Conservation (phyloP, 805 yeast genomes). For the Metschnikowia similis region DNA sequence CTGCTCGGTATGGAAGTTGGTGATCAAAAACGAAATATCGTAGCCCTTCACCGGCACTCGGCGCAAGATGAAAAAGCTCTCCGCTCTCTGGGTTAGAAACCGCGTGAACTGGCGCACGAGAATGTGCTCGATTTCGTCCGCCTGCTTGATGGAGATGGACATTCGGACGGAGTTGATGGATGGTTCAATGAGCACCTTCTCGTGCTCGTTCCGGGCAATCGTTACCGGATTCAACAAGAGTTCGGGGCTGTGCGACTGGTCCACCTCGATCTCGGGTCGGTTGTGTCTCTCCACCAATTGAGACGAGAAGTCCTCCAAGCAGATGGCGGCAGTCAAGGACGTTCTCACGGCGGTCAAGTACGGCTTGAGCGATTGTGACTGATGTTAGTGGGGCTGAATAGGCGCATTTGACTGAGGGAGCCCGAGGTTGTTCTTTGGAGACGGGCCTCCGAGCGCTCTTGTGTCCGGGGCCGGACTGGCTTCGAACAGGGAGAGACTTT, state of each 20-base stretch:
- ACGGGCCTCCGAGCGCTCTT: too few relatives aligned
- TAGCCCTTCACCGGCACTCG: slow-evolving; percentile 87
- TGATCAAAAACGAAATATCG: slow-evolving; percentile 88
- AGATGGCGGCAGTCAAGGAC: slow-evolving; percentile 88
- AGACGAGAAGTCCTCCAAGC: slow-evolving; percentile 90
- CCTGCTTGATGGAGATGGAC: slow-evolving; percentile 90
- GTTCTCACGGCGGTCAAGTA: slow-evolving; percentile 90
- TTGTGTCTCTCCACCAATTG: slow-evolving; percentile 96
- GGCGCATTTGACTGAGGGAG: too few relatives aligned
- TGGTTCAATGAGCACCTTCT: slow-evolving; percentile 87
- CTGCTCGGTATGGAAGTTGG: slow-evolving; percentile 91
- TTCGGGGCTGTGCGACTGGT: slow-evolving; percentile 66
- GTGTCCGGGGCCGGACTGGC: too few relatives aligned
- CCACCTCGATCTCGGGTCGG: slow-evolving; percentile 91
- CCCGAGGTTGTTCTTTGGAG: too few relatives aligned
- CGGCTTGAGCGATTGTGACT: slow-evolving; percentile 97
- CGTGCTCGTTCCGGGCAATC: slow-evolving; percentile 90
- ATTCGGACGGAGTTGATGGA: slow-evolving; percentile 90
- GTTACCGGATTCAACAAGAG: slow-evolving; percentile 84
- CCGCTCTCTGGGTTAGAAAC: slow-evolving; percentile 93
- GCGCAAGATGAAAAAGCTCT: slow-evolving; percentile 86
- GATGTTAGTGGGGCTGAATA: slow-evolving; percentile 11
- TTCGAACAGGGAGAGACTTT: too few relatives aligned
- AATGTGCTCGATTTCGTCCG: slow-evolving; percentile 94
- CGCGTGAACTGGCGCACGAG: slow-evolving; percentile 92